These are phyloP conservation scores for Ascochyta fabae DNA, from an alignment of 2,329 filamentous ascomycete species.

Conservation along the genomic window DNA sequence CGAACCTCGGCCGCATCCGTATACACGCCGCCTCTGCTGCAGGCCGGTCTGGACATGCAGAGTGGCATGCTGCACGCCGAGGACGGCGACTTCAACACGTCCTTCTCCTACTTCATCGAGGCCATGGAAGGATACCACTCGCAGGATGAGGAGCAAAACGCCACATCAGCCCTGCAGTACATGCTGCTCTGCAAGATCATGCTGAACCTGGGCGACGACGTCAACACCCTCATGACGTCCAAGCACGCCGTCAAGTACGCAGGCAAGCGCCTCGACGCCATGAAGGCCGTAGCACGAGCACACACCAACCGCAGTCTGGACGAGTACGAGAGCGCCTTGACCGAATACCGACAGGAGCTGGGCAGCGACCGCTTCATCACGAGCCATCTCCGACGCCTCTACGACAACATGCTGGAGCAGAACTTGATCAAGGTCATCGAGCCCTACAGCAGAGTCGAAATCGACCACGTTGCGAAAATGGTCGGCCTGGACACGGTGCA, in stretches of 20 bases:
- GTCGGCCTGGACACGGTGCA: constrained; percentile 94
- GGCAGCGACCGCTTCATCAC: constrained; percentile 95
- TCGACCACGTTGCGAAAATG: constrained; percentile 96
- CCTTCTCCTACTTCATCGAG: constrained; percentile 99
- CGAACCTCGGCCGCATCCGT: constrained; percentile 95
- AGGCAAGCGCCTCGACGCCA: constrained; percentile 93
- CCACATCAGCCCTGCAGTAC: constrained; percentile 98
- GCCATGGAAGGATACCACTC: constrained; percentile 95
- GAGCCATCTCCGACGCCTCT: constrained; percentile 91
- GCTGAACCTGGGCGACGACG: constrained; percentile 95
- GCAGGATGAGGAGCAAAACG: constrained; percentile 84
- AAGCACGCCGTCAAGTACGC: constrained; percentile 98
- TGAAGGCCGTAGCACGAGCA: constrained; percentile 97
- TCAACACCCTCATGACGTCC: constrained; percentile 90
- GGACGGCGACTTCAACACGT: constrained; percentile 98
- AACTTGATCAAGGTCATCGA: constrained; percentile 99
- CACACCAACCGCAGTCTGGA: constrained; percentile 95
- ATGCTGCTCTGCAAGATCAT: constrained; percentile 99
- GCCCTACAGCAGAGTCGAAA: constrained; percentile 96
- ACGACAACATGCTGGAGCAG: constrained; percentile 99
- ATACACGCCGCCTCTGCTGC: constrained; percentile 92
- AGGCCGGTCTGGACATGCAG: constrained; percentile 98
- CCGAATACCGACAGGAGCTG: constrained; percentile 89
- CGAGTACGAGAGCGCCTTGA: constrained; percentile 93
- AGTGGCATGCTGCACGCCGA: constrained; percentile 98